Percentiles rank a stretch among this genome's conserved stretches.
Evolutionary conservation across 805 yeast species (phyloP).

Genomic region (Sporopachydermia quercuum): DNA sequence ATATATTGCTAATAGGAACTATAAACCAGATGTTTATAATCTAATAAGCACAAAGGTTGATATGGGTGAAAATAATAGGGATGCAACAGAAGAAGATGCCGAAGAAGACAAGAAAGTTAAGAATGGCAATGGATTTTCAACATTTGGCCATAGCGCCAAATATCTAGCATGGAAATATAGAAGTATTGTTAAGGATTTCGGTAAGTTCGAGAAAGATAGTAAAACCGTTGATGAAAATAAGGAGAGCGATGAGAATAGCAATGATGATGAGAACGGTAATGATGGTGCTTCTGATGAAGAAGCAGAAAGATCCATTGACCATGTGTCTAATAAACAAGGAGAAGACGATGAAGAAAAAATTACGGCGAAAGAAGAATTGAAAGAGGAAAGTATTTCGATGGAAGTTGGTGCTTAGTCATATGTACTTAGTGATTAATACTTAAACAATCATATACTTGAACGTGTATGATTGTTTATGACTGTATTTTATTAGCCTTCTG

Average conservation of each 20-base stretch:
- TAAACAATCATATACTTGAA: too few relatives aligned
- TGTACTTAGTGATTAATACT: too few relatives aligned
- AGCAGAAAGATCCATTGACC: too few relatives aligned
- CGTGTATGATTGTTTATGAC: too few relatives aligned
- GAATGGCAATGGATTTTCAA: conserved; percentile 15
- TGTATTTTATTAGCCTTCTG: too few relatives aligned
- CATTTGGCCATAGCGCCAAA: conserved; percentile 58
- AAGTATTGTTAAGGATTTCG: too few relatives aligned
- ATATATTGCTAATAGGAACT: conserved; percentile 9
- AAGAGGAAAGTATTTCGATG: neutral
- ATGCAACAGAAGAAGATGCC: conserved; percentile 12
- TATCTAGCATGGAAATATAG: conserved; percentile 49
- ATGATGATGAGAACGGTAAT: too few relatives aligned
- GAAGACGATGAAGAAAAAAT: too few relatives aligned
- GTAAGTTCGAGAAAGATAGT: too few relatives aligned
- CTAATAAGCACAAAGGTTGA: conserved; percentile 7
- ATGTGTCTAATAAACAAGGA: too few relatives aligned
- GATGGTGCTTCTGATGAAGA: too few relatives aligned
- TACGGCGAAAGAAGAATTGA: neutral
- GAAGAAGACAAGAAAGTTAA: conserved; percentile 15
- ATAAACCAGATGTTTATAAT: conserved; percentile 2
- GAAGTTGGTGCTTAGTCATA: neutral
- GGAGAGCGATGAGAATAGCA: neutral
- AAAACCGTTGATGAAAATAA: neutral
- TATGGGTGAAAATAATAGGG: conserved; percentile 12